A percentile compares a stretch with the other conserved stretches of the same genome.
Conservation (phyloP, 345 rosid species). For the Brassica incana region DNA sequence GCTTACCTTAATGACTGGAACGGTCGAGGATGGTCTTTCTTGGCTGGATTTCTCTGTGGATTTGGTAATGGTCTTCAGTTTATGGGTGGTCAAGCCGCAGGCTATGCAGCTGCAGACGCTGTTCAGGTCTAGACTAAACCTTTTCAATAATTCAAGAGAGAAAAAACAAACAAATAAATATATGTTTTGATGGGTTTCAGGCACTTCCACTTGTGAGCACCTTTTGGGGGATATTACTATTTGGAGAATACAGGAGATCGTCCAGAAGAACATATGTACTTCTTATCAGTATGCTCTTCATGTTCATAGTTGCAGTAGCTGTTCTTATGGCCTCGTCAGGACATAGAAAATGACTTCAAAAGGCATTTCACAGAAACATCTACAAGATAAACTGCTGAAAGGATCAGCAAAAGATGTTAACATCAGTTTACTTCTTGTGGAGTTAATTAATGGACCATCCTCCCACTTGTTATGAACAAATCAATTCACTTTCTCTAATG, state of each 20-base stretch:
- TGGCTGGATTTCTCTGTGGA: constrained; percentile 82
- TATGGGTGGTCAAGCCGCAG: constrained; percentile 91
- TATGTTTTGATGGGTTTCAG: constrained; percentile 43
- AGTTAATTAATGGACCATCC: neutral
- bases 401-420: too few relatives aligned
- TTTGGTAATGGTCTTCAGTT: constrained; percentile 85
- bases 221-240: constrained; percentile 77
- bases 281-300: constrained; percentile 62
- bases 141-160: neutral
- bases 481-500: neutral
- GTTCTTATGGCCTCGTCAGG: constrained; percentile 85
- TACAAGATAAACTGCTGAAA: neutral
- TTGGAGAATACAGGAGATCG: constrained; percentile 84
- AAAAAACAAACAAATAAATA: neutral
- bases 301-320: constrained; percentile 76
- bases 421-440: too few relatives aligned
- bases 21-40: constrained; percentile 78
- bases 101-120: constrained; percentile 86
- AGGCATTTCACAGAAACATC: neutral
- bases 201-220: constrained; percentile 93
- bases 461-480: neutral
- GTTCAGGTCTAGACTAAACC: constrained; percentile 56
- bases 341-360: constrained; percentile 51
- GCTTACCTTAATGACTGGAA: constrained; percentile 73
- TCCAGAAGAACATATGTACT: constrained; percentile 62